Evolutionary conservation across 2,329 filamentous ascomycete genomes (phyloP).

Genomic region (Samsoniella hepiali): DNA sequence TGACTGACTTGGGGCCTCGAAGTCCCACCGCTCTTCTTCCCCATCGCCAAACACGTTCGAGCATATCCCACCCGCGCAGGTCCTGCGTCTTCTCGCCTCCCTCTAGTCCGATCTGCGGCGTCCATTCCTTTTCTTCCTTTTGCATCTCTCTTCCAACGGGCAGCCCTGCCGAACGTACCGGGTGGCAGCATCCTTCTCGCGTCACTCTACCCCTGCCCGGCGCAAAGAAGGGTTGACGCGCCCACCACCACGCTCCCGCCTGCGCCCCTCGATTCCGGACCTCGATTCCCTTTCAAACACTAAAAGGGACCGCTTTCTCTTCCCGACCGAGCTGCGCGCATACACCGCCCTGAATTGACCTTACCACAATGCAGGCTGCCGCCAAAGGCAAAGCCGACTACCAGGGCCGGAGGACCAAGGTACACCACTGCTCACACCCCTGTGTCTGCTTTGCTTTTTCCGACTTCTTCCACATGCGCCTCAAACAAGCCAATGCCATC

Average conservation of each 20-base stretch:
- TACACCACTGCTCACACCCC: conserved; percentile 25
- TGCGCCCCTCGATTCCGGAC: not conserved
- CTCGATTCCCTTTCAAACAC: not conserved
- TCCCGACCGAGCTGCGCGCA: not conserved
- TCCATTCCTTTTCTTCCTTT: conserved; percentile 3
- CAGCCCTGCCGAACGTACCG: not conserved
- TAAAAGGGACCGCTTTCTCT: not conserved
- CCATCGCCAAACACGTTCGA: not conserved
- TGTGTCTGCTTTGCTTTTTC: conserved; percentile 8
- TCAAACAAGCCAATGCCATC: not conserved
- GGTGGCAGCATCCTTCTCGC: not conserved
- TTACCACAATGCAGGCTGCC: conserved; percentile 27
- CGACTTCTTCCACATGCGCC: not conserved
- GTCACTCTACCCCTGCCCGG: conserved; percentile 2
- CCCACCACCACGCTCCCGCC: not conserved
- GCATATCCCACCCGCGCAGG: not conserved
- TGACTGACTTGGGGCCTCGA: not conserved
- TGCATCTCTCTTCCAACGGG: not conserved
- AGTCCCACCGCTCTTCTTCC: not conserved
- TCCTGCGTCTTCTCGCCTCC: not conserved
- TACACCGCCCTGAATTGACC: not conserved
- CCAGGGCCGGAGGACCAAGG: conserved; percentile 62
- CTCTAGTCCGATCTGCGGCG: not conserved
- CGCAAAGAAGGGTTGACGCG: conserved; percentile 9
- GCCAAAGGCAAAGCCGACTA: conserved; percentile 55